A percentile compares a stretch with the other conserved stretches of the same genome.
Conservation (phyloP, 768 basidiomycete genomes). For the Lactarius akahatsu region DNA sequence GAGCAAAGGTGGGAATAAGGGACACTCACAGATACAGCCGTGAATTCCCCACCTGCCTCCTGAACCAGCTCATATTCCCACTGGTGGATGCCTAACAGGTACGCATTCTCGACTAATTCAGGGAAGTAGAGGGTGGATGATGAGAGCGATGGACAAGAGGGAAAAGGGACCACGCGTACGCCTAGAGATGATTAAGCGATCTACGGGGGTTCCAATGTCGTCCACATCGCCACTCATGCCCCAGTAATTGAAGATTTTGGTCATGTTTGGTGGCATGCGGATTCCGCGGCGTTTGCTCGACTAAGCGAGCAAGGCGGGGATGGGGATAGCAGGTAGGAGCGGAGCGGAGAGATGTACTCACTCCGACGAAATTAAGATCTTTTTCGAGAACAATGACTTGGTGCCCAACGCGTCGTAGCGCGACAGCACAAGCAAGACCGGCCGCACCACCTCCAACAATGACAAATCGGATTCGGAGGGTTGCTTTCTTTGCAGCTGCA, state of each 20-base stretch:
- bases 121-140: not conserved
- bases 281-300: slow-evolving; percentile 31
- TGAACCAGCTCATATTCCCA: slow-evolving; percentile 36
- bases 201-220: slow-evolving; percentile 30
- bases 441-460: slow-evolving; percentile 38
- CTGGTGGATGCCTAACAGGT: slow-evolving; percentile 34
- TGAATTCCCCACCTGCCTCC: slow-evolving; percentile 36
- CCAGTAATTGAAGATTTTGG: slow-evolving; percentile 41
- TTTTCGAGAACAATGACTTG: slow-evolving; percentile 38
- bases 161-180: slow-evolving; percentile 28
- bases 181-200: slow-evolving; percentile 30
- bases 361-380: slow-evolving; percentile 32
- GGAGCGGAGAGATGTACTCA: slow-evolving; percentile 23
- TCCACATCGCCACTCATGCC: slow-evolving; percentile 35
- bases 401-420: slow-evolving; percentile 40
- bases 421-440: slow-evolving; percentile 40
- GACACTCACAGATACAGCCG: slow-evolving; percentile 34
- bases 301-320: not conserved
- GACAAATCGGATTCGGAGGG: slow-evolving; percentile 35
- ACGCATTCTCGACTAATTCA: slow-evolving; percentile 23
- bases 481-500: slow-evolving; percentile 24
- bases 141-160: not conserved
- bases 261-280: slow-evolving; percentile 40
- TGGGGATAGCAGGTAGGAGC: not conserved
- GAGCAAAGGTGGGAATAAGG: not conserved